phyloP scores from a whole-genome alignment of 768 basidiomycete genomes.

The Gloeostereum incarnatum region DNA sequence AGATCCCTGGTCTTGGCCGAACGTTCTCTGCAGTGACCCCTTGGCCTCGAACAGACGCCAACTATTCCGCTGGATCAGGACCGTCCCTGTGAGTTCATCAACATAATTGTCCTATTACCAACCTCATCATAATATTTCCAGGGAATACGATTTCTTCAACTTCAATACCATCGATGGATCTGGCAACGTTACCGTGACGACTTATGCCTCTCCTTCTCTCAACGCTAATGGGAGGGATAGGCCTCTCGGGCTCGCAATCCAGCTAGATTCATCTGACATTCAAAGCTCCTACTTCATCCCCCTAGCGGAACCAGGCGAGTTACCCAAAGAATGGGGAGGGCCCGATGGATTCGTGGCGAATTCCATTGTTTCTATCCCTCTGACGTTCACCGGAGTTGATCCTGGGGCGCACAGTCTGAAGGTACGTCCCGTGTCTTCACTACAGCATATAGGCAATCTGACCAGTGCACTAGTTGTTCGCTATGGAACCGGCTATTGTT shows the following conservation, averaged over 20 bases:
- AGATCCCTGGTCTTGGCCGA: slow-evolving; percentile 50
- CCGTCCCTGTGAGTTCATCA: slow-evolving; percentile 41
- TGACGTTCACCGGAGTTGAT: slow-evolving; percentile 25
- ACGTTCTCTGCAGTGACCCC: slow-evolving; percentile 56
- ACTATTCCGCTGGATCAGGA: slow-evolving; percentile 54
- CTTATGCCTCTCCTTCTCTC: slow-evolving; percentile 40
- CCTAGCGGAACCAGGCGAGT: slow-evolving; percentile 29
- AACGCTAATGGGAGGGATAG: slow-evolving; percentile 41
- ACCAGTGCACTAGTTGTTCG: slow-evolving; percentile 30
- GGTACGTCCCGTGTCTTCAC: slow-evolving; percentile 20
- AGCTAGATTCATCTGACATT: slow-evolving; percentile 34
- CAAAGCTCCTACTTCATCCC: slow-evolving; percentile 40
- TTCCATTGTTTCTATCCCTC: slow-evolving; percentile 30
- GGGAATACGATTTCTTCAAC: slow-evolving; percentile 58
- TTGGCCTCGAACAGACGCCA: slow-evolving; percentile 40
- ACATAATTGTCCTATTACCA: not conserved
- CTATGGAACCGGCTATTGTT: slow-evolving; percentile 51
- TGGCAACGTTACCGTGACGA: slow-evolving; percentile 38
- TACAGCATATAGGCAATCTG: not conserved
- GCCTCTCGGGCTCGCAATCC: slow-evolving; percentile 41
- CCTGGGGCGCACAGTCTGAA: slow-evolving; percentile 55
- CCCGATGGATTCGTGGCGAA: slow-evolving; percentile 46
- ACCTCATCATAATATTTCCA: slow-evolving; percentile 13
- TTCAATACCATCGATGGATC: slow-evolving; percentile 36
- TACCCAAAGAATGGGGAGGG: slow-evolving; percentile 38